These are phyloP conservation scores for Eucalyptus marginata DNA, from an alignment of 345 rosid species.

Conservation along the genomic window DNA sequence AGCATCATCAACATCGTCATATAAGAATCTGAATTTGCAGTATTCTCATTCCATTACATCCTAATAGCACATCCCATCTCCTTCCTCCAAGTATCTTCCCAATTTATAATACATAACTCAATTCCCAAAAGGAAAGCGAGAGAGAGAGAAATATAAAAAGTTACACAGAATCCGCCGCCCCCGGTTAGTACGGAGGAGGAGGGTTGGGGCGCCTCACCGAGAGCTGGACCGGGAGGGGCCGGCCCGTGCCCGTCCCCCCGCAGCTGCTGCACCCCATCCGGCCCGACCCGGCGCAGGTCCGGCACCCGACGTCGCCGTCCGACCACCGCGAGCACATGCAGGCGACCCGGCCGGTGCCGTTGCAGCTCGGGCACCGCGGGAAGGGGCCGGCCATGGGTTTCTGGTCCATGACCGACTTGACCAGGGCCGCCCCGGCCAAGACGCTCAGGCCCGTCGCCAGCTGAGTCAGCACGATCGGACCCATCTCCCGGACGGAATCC, in stretches of 20 bases:
- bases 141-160: background rate
- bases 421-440: slow-evolving; percentile 75
- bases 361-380: slow-evolving; percentile 59
- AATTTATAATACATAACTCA: background rate
- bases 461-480: slow-evolving; percentile 69
- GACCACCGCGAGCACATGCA: slow-evolving; percentile 89
- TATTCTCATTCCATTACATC: background rate
- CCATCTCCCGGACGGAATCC: slow-evolving; percentile 16
- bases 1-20: background rate
- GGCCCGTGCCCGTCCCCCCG: slow-evolving; percentile 87
- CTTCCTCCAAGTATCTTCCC: background rate
- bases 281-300: slow-evolving; percentile 87
- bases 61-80: background rate
- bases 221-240: slow-evolving; percentile 72
- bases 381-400: slow-evolving; percentile 85
- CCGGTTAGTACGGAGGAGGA: slow-evolving; percentile 2
- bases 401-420: slow-evolving; percentile 78
- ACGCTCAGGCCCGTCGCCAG: slow-evolving; percentile 77
- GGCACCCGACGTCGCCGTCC: slow-evolving; percentile 84
- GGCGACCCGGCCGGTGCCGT: slow-evolving; percentile 75
- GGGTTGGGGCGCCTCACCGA: slow-evolving; percentile 43
- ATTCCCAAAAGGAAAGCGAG: background rate
- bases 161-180: background rate
- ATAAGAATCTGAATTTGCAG: background rate
- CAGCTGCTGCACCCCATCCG: slow-evolving; percentile 72